Percentiles rank a stretch among this genome's conserved stretches.
Evolutionary conservation across 1,139 yeast species (phyloP).

Genomic region (Sugiyamaella pinicola): DNA sequence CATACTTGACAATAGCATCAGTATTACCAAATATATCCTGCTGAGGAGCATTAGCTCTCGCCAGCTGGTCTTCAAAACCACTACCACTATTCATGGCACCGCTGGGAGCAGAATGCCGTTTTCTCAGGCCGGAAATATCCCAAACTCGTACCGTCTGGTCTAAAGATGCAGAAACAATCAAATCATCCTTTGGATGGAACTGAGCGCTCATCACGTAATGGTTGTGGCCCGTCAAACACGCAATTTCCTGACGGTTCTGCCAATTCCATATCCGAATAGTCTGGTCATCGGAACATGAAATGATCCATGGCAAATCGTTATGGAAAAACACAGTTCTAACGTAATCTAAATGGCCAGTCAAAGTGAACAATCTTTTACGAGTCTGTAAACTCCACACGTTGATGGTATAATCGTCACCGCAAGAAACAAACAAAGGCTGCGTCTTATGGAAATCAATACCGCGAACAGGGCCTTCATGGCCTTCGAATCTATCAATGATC

Average conservation of each 20-base stretch:
- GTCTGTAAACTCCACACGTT: constrained; percentile 96
- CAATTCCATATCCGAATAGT: constrained; percentile 99
- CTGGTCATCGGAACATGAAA: constrained; percentile 96
- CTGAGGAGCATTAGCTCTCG: constrained; percentile 46
- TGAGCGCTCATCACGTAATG: constrained; percentile 98
- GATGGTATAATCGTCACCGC: constrained; percentile 95
- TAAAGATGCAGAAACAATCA: constrained; percentile 91
- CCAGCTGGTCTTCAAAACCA: constrained; percentile 73
- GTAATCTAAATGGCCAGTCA: constrained; percentile 90
- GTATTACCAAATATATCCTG: constrained; percentile 94
- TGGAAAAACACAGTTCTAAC: constrained; percentile 95
- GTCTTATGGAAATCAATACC: constrained; percentile 96
- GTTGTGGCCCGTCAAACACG: constrained; percentile 96
- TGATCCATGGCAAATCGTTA: constrained; percentile 95
- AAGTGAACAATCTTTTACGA: constrained; percentile 86
- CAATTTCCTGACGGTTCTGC: constrained; percentile 98
- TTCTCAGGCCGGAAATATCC: constrained; percentile 95
- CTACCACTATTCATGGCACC: constrained; percentile 41
- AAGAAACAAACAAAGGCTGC: constrained; percentile 94
- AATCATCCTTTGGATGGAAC: constrained; percentile 94
- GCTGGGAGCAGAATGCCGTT: constrained; percentile 84
- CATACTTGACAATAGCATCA: constrained; percentile 93
- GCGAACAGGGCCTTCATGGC: constrained; percentile 98
- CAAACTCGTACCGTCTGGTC: constrained; percentile 99
- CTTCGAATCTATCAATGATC: constrained; percentile 92